Evolutionary conservation across 768 basidiomycete genomes (phyloP).

Genomic region (Macrolepiota fuliginosa): DNA sequence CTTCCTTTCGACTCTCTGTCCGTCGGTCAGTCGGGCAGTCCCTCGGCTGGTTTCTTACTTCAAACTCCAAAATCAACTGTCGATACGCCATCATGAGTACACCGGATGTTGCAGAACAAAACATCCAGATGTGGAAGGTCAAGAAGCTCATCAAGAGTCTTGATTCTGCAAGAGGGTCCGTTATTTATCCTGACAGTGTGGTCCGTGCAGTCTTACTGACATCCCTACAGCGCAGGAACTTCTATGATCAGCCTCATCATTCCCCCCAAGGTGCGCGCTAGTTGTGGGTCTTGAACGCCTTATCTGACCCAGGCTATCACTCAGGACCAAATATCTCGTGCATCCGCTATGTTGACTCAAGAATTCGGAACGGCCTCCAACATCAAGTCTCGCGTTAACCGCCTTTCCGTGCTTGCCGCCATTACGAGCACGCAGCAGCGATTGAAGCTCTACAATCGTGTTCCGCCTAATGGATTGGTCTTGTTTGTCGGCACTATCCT

Average conservation of each 20-base stretch:
- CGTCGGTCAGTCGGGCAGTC: conserved; percentile 20
- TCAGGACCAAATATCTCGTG: conserved; percentile 92
- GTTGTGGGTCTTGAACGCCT: neutral
- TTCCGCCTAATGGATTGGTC: conserved; percentile 95
- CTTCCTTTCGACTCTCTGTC: conserved; percentile 21
- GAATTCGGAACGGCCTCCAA: conserved; percentile 99
- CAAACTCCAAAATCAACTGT: conserved; percentile 19
- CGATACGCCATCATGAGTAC: conserved; percentile 67
- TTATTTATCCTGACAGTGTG: conserved; percentile 13
- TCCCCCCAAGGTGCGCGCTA: conserved; percentile 73
- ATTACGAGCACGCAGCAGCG: conserved; percentile 98
- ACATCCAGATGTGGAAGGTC: conserved; percentile 98
- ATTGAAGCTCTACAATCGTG: conserved; percentile 93
- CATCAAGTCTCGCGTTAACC: conserved; percentile 98
- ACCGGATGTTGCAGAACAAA: conserved; percentile 81
- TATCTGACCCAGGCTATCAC: conserved; percentile 11
- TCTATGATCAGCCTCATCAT: conserved; percentile 99
- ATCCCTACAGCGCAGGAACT: conserved; percentile 73
- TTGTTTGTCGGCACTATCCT: conserved; percentile 98
- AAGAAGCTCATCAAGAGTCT: conserved; percentile 99
- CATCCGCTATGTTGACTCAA: conserved; percentile 94
- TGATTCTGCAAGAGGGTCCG: conserved; percentile 86
- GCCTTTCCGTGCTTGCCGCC: conserved; percentile 94
- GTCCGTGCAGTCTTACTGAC: conserved; percentile 21
- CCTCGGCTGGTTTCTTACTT: conserved; percentile 27